A percentile compares a stretch with the other conserved stretches of the same genome.
These are phyloP conservation scores for Russula ochroleuca DNA, from an alignment of 768 basidiomycete genomes.

Conservation along the genomic window DNA sequence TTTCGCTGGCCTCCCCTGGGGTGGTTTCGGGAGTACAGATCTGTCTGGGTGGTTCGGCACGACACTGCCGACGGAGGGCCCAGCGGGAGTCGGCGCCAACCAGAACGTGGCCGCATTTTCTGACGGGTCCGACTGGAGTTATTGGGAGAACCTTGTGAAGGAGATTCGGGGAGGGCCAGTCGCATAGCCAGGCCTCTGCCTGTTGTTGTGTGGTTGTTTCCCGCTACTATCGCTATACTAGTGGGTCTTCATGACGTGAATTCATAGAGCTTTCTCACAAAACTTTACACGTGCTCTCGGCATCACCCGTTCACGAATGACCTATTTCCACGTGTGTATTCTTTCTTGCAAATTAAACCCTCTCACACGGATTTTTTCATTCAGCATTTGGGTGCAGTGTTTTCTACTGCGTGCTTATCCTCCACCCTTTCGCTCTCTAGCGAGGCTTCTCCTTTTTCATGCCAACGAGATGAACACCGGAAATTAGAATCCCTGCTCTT, in stretches of 20 bases:
- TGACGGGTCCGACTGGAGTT: conserved; percentile 26
- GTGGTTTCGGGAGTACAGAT: conserved; percentile 26
- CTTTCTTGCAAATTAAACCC: too few species aligned
- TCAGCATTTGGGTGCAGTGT: neutral
- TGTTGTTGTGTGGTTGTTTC: neutral
- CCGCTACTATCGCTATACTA: neutral
- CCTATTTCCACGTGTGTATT: too few species aligned
- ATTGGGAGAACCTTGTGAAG: conserved; percentile 29
- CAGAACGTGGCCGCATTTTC: conserved; percentile 3
- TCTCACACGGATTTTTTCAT: too few species aligned
- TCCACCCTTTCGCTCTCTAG: neutral
- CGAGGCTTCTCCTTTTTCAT: neutral
- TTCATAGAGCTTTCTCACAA: neutral
- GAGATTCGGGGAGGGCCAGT: conserved; percentile 27
- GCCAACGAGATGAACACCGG: neutral
- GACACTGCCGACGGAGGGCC: conserved; percentile 1
- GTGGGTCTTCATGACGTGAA: neutral
- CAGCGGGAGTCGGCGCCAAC: conserved; percentile 1
- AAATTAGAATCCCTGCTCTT: neutral
- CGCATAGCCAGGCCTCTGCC: neutral
- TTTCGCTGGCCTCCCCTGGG: conserved; percentile 29
- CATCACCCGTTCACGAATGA: too few species aligned
- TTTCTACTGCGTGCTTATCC: neutral
- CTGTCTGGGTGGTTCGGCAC: conserved; percentile 28
- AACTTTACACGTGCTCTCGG: too few species aligned